Conservation (phyloP, 1,284 basidiomycete species). For the Malassezia caprae region DNA sequence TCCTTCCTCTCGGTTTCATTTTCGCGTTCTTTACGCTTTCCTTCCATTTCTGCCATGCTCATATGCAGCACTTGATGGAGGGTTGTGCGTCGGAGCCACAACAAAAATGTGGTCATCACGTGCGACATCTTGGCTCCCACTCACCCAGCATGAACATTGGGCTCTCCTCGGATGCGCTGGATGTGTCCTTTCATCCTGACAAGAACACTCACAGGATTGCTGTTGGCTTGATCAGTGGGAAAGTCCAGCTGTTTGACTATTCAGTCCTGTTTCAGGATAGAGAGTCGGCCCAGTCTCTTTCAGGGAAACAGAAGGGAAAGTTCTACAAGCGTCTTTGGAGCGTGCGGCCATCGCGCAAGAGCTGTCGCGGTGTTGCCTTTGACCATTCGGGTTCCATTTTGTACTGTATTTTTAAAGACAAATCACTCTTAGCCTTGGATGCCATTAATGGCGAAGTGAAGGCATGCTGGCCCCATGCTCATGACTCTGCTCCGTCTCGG, state of each 20-base stretch:
- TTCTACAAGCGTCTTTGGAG: constrained; percentile 22
- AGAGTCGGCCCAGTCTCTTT: neutral
- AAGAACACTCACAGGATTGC: constrained; percentile 57
- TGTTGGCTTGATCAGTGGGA: constrained; percentile 68
- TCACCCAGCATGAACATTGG: constrained; percentile 36
- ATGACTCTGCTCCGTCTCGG: constrained; percentile 54
- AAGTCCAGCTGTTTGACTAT: constrained; percentile 68
- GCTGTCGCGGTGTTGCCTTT: constrained; percentile 33
- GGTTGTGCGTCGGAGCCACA: neutral
- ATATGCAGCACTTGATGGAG: neutral
- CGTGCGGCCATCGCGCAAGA: constrained; percentile 27
- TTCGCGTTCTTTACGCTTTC: neutral
- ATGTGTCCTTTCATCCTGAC: constrained; percentile 72
- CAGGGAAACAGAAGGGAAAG: neutral
- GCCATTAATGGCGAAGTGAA: constrained; percentile 56
- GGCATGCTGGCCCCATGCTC: constrained; percentile 59
- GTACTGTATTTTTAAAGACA: constrained; percentile 75
- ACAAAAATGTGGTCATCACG: constrained; percentile 11
- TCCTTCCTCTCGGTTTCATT: neutral
- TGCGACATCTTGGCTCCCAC: constrained; percentile 3
- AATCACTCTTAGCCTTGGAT: constrained; percentile 55
- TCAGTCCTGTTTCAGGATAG: constrained; percentile 1
- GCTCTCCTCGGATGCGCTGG: constrained; percentile 66
- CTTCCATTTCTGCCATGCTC: neutral
- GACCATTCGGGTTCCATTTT: constrained; percentile 44